A percentile compares a stretch with the other conserved stretches of the same genome.
Conservation (phyloP, 257 asterid species). For the Solanum virginianum region DNA sequence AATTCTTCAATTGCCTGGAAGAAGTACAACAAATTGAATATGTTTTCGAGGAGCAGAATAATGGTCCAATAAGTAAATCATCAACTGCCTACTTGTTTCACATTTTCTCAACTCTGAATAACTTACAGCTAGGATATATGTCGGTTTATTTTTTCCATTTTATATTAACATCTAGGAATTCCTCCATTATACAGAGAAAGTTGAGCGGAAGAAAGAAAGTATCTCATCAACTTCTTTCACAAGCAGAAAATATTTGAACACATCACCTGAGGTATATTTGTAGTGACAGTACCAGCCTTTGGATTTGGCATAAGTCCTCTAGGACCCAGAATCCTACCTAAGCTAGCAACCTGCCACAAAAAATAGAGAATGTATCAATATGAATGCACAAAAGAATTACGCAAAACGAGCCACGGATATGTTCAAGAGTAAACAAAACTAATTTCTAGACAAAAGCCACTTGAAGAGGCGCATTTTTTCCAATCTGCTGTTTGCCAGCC, state of each 20-base stretch:
- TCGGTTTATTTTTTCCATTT: not conserved
- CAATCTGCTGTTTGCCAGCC: not conserved
- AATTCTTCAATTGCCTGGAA: constrained; percentile 86
- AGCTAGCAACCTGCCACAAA: constrained; percentile 66
- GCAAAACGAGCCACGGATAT: not conserved
- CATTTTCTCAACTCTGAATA: not conserved
- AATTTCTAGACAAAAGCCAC: not conserved
- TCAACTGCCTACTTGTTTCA: not conserved
- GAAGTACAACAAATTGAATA: not conserved
- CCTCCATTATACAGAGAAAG: not conserved
- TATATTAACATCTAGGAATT: not conserved
- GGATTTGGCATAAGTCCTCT: constrained; percentile 99
- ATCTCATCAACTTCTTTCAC: not conserved
- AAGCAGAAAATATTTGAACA: not conserved
- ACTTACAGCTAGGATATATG: not conserved
- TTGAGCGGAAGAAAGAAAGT: not conserved
- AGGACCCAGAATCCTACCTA: constrained; percentile 90
- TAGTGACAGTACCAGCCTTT: constrained; percentile 94
- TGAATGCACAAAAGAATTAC: not conserved
- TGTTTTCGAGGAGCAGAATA: not conserved
- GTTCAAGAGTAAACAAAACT: not conserved
- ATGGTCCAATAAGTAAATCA: not conserved
- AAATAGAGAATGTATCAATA: not conserved
- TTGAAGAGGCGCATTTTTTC: not conserved
- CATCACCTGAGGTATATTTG: constrained; percentile 90